Base-by-base conservation (phyloP, 169 alveolate genomes). In the Cryptosporidium tyzzeri region DNA sequence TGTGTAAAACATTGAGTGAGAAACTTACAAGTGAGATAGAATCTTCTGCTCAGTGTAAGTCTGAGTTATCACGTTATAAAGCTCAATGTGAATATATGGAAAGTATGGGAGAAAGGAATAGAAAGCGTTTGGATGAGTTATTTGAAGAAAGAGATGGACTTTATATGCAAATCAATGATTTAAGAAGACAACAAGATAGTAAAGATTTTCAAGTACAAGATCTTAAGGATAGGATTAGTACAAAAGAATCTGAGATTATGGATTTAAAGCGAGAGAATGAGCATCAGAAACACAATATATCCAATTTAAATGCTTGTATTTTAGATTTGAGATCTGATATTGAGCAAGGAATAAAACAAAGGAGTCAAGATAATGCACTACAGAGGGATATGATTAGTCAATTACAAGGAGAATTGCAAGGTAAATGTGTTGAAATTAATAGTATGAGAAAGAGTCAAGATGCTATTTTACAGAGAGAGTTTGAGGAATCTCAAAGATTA, bases 21-120 rank as follows among this genome's bases (percentile, higher is more conserved):
- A 80, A 62, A n/a, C 68, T 80, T n/a, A 80, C 89, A 26, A 62
- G 41, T 29, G 89, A 80, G 41, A 80, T 80, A 21, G 89, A 80
- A 37, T 45, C 39, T 26, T 80, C 89, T 26, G 31, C 89, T 26
- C 89, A 80, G 35, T 80, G 70, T 65, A 50, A 61, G 14, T 80
- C 89, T 26, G 89, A 80, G 39, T 67, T 80, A 6, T 80, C 89
- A 7, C 61, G 89, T 23, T 62, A 62, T 41, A 80, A 80, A 21
- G 89, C 89, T 61, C 89, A 80, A 45, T 80, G 89, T 48, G 89
- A 80, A 26, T 80, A 80, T 65, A 59, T 80, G 73, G 89, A 80
- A 12, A 80, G 51, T 21, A 21, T 80, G 55, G 59, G 75, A 12
- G 75, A 59, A 8, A 59, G 89, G 18, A 80, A 59, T 29, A 41